These are phyloP conservation scores for Nothopassalora personata DNA, from an alignment of 2,329 filamentous ascomycete genomes.

Conservation along the genomic window DNA sequence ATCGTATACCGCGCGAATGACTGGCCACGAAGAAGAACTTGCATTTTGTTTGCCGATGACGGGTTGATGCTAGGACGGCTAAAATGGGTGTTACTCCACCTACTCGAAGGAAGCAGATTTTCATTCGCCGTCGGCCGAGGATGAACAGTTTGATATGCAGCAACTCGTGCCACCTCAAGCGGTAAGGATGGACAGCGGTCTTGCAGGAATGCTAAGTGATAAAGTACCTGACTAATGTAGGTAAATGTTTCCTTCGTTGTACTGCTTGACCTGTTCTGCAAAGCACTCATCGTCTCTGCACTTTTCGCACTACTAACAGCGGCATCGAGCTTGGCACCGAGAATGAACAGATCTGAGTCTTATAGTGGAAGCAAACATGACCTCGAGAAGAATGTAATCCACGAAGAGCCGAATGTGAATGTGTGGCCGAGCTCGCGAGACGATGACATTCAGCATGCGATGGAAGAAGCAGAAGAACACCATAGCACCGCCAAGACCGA, in stretches of 20 bases:
- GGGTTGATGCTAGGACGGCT: neutral
- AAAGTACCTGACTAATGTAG: neutral
- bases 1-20: neutral
- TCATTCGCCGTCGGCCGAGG: neutral
- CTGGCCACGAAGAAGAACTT: no score
- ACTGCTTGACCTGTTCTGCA: neutral
- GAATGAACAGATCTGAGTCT: neutral
- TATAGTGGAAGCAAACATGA: neutral
- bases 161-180: neutral
- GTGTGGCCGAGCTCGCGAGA: slow-evolving; percentile 20
- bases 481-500: neutral
- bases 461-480: slow-evolving; percentile 16
- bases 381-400: neutral
- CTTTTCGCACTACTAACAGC: neutral
- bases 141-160: neutral
- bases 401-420: slow-evolving; percentile 4
- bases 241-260: neutral
- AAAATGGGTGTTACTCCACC: neutral
- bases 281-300: neutral
- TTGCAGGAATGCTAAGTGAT: neutral
- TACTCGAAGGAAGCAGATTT: neutral
- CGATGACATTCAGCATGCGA: slow-evolving; percentile 17
- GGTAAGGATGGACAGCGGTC: neutral
- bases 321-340: neutral
- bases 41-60: neutral